Evolutionary conservation across 768 basidiomycete genomes (phyloP).

Genomic region (Leucosporidium creatinivorum): DNA sequence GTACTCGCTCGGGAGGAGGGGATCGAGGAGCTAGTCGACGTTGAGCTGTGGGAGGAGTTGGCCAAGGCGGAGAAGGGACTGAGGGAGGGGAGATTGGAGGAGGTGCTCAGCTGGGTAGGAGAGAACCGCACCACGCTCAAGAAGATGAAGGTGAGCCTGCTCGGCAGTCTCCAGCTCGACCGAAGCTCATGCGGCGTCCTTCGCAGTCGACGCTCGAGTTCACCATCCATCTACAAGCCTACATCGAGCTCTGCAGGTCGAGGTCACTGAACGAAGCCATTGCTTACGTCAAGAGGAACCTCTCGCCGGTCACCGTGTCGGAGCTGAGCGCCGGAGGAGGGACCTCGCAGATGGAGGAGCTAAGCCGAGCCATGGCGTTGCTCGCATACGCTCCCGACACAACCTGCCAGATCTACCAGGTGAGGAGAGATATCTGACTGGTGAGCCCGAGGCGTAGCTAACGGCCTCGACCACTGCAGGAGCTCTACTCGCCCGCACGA

Average conservation of each 20-base stretch:
- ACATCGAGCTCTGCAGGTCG: constrained; percentile 76
- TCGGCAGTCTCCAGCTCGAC: not conserved
- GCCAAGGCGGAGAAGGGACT: constrained; percentile 77
- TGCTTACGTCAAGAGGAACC: constrained; percentile 69
- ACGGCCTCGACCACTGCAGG: constrained; percentile 45
- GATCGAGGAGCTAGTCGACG: constrained; percentile 54
- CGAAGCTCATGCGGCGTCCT: constrained; percentile 2
- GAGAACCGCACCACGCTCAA: constrained; percentile 89
- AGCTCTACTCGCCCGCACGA: constrained; percentile 69
- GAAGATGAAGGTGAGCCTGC: constrained; percentile 66
- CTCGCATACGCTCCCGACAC: constrained; percentile 62
- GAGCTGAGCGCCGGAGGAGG: constrained; percentile 40
- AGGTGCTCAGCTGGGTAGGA: constrained; percentile 89
- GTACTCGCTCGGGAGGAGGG: constrained; percentile 65
- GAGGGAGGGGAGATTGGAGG: constrained; percentile 64
- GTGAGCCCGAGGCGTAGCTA: too few relatives aligned
- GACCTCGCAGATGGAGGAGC: constrained; percentile 51
- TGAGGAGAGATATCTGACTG: too few relatives aligned
- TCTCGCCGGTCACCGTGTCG: constrained; percentile 52
- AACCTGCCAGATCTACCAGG: constrained; percentile 70
- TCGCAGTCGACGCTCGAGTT: constrained; percentile 88
- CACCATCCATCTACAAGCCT: constrained; percentile 89
- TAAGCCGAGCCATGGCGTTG: constrained; percentile 66
- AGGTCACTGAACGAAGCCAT: constrained; percentile 68
- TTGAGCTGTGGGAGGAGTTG: constrained; percentile 80